A percentile compares a stretch with the other conserved stretches of the same genome.
Conservation (phyloP, 1,139 yeast genomes). For the Zhuliangozyma blackwelliae region DNA sequence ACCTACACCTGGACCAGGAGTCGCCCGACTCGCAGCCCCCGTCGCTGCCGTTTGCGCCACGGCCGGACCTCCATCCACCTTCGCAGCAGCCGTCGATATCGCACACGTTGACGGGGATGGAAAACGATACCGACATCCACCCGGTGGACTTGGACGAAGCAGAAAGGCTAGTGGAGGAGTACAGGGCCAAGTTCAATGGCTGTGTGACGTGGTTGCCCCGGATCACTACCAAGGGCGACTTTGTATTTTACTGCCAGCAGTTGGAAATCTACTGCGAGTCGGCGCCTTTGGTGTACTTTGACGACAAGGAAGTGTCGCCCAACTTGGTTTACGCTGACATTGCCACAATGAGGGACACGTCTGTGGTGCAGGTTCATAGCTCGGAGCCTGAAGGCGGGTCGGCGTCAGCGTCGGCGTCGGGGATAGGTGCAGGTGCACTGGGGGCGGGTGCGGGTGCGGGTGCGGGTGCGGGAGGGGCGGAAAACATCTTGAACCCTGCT, state of each 20-base stretch:
- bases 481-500: constrained; percentile 8
- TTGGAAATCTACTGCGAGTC: constrained; percentile 55
- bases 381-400: constrained; percentile 4
- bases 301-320: constrained; percentile 10
- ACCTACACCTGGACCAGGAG: not conserved
- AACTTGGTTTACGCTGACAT: constrained; percentile 28
- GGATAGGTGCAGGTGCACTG: no score
- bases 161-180: constrained; percentile 31
- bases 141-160: constrained; percentile 32
- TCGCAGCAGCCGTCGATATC: constrained; percentile 10
- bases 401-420: constrained; percentile 1
- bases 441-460: no score
- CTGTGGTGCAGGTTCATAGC: constrained; percentile 14
- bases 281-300: constrained; percentile 41
- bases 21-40: not conserved
- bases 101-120: constrained; percentile 7
- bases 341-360: constrained; percentile 21
- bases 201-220: constrained; percentile 51
- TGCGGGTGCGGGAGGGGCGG: no score
- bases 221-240: constrained; percentile 51
- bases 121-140: constrained; percentile 10
- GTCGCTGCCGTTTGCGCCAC: constrained; percentile 1
- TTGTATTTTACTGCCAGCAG: constrained; percentile 56
- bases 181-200: constrained; percentile 22
- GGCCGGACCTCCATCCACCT: constrained; percentile 2